Base-by-base conservation (phyloP, 2,329 filamentous ascomycete species). In the Aspergillus alliaceus region DNA sequence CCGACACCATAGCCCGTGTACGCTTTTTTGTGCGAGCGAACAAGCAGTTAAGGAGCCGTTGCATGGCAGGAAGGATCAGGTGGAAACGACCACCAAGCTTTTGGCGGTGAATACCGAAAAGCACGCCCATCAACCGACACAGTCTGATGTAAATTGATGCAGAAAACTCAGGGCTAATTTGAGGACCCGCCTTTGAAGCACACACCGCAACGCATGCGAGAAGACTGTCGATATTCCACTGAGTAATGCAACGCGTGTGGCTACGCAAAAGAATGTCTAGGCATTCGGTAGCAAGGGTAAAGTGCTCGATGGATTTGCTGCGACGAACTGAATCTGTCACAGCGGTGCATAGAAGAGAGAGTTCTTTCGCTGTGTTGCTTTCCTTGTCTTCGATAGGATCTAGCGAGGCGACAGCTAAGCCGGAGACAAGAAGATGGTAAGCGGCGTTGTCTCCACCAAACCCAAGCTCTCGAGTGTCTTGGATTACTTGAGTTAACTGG, bases 1-100 rank as follows among this genome's bases (percentile, higher is more conserved):
- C 62, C 3, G 65, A 63, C 22, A 68, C 60, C 24, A 64, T 63
- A 25, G 70, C 65, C 44, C 69, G 66, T 37, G 62, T 66, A 39
- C 69, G 65, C 60, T 74, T 73, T 40, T 68, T 69, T 52, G 76
- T 76, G 14, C 77, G 79, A 5, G 75, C 76, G 69, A 86, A 86
- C 11, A 88, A 77, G 51, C 80, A 82, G 53, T 77, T 75, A 2
- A 87, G 70, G 1, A 88, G 77, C 12, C 72, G 72, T 63, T 86
- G 82, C 56, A 88, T 77, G 12, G 82, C 73, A 0, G 79, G 77
- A 6, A 86, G 71, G 15, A 88, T 71, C 11, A 88, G 74, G 64
- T 88, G 84, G 71, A 83, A 83, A 24, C 86, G 83, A 7, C 84
- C 84, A 34, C 82, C 81, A 9, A 88, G 74, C 40, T 84, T 82